Evolutionary conservation across 495 filamentous ascomycete species (phyloP), one percentile per base, ranked within the genome.

Genomic region (Bathelium albidoporum): DNA sequence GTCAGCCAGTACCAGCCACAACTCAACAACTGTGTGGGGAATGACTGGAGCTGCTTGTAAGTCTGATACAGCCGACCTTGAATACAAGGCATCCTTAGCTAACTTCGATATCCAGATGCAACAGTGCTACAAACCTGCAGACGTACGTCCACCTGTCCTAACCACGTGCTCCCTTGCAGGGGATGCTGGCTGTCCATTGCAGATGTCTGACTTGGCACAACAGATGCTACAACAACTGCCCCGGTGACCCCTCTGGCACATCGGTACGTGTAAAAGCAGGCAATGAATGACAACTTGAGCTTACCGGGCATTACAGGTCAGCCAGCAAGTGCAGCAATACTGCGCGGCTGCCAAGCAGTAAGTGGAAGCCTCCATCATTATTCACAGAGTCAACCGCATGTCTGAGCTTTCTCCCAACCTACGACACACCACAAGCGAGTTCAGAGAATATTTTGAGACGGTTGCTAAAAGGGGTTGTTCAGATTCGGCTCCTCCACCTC

Each of bases 161-260:
- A 10, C 36, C 36, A 10, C 36, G 0, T 10, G 0, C 10, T 18
- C 36, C 0, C 44, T 5, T 49, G 14, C 44, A 16, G 20, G 18
- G 1, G 7, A 14, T 24, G 55, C 14, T 7, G 24, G 55, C 26
- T 9, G 1, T 31, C 26, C 9, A 26, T 20, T 0, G 55, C 10
- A 28, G 55, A 26, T 16, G n/a, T 31, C 26, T 36, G 32, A 59
- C 55, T 16, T 59, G 1, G 55, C 7, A 3, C 1, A 3, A 59
- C 24, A 59, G 55, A 41, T 68, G 71, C 69, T 73, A 67, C 62
- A 70, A 73, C 67, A 73, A 73, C 69, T 73, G 71, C 71, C 71
- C 71, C n/a, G 29, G 61, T 55, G 32, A 31, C 20, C 44, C 31
- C 1, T 53, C 63, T 18, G 58, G 41, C 9, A 0, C 52, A 10